Percentiles rank a stretch among this genome's conserved stretches.
Conservation (phyloP, 495 filamentous ascomycete species). For the Chaetomidium leptoderma region DNA sequence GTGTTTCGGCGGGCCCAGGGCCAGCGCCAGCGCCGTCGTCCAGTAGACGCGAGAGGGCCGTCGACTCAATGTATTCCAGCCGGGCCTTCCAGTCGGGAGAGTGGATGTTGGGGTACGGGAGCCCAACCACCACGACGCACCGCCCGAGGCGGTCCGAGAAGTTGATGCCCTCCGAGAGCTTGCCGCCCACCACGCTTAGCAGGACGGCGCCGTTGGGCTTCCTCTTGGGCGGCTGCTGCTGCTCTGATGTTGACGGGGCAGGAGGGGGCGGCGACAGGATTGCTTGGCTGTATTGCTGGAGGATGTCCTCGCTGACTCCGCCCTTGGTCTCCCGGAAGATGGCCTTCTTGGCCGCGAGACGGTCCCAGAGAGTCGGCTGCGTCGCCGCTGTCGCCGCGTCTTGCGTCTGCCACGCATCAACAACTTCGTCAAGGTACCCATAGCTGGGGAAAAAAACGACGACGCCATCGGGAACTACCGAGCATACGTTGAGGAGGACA, state of each 20-base stretch:
- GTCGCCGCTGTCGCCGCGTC: constrained; percentile 19
- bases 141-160: constrained; percentile 90
- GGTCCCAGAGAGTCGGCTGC: constrained; percentile 46
- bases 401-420: constrained; percentile 58
- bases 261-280: constrained; percentile 44
- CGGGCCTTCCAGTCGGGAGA: constrained; percentile 91
- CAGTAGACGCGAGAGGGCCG: constrained; percentile 41
- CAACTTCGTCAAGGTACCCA: constrained; percentile 73
- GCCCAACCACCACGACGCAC: constrained; percentile 80
- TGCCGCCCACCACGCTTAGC: constrained; percentile 91
- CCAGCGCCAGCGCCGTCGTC: not conserved
- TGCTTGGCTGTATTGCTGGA: constrained; percentile 65
- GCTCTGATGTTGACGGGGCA: not conserved
- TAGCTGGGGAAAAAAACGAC: constrained; percentile 98
- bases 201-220: constrained; percentile 61
- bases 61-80: constrained; percentile 76
- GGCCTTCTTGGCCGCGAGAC: constrained; percentile 57
- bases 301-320: constrained; percentile 57
- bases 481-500: constrained; percentile 64
- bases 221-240: not conserved
- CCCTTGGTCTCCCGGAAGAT: constrained; percentile 65
- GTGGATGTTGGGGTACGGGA: constrained; percentile 89
- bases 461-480: constrained; percentile 78
- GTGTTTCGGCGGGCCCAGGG: not conserved
- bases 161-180: constrained; percentile 95